A percentile compares a stretch with the other conserved stretches of the same genome.
These are phyloP conservation scores for Diaporthe sp. DNA, from an alignment of 2,329 filamentous ascomycete species.

Conservation along the genomic window DNA sequence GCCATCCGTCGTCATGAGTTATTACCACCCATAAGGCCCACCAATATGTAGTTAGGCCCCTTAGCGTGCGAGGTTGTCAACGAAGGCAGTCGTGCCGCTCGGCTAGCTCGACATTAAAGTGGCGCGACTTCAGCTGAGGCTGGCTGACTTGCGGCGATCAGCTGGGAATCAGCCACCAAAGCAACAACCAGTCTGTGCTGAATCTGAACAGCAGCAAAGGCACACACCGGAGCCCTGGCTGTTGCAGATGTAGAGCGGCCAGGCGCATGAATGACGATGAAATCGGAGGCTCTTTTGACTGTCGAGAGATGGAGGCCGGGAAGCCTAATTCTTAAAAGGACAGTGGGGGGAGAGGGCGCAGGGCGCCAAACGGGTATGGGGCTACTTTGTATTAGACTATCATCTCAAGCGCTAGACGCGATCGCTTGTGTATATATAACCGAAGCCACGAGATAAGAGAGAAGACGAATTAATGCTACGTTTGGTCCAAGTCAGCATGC, in stretches of 20 bases:
- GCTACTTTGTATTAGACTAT: conserved; percentile 11
- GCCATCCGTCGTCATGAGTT: not conserved
- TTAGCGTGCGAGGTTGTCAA: not conserved
- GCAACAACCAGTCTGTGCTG: not conserved
- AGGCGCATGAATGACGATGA: not conserved
- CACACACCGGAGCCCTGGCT: not conserved
- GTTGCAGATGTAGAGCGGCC: not conserved
- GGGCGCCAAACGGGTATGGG: not conserved
- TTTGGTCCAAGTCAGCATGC: conserved; percentile 7
- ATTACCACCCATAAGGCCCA: not conserved
- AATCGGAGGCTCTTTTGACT: not conserved
- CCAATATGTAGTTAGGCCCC: not conserved
- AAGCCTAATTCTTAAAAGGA: not conserved
- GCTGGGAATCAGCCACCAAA: not conserved
- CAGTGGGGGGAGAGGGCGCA: not conserved
- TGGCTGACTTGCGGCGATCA: not conserved
- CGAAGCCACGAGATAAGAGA: conserved; percentile 20
- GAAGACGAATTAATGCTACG: conserved; percentile 11
- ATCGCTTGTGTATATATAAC: conserved; percentile 7
- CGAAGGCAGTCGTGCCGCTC: not conserved
- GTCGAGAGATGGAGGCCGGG: not conserved
- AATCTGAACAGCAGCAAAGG: not conserved
- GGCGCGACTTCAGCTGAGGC: not conserved
- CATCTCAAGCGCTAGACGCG: conserved; percentile 6
- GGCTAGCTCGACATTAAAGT: not conserved